A percentile compares a stretch with the other conserved stretches of the same genome.
These are phyloP conservation scores for Odontarrhena argentea DNA, from an alignment of 345 rosid genomes.

Conservation along the genomic window DNA sequence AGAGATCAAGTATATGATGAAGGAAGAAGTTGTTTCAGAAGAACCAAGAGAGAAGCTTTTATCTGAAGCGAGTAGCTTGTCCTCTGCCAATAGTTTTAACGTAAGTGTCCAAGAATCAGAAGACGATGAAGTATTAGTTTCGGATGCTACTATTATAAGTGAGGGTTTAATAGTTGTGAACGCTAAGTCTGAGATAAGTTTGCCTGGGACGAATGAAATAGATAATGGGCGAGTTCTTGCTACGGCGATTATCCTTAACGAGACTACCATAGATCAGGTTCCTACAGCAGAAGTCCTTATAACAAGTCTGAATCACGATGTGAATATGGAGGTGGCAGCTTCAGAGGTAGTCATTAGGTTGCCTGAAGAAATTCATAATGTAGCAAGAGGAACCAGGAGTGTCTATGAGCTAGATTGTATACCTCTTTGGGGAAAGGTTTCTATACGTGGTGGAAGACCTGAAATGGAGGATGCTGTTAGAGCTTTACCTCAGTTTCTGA, in stretches of 20 bases:
- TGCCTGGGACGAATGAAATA: slow-evolving; percentile 49
- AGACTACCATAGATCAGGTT: slow-evolving; percentile 57
- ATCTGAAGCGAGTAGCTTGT: slow-evolving; percentile 43
- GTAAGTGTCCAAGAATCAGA: slow-evolving; percentile 58
- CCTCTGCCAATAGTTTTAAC: slow-evolving; percentile 33
- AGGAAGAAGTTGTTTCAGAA: slow-evolving; percentile 33
- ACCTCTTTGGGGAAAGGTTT: slow-evolving; percentile 86
- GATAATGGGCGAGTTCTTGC: slow-evolving; percentile 59
- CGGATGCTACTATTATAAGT: slow-evolving; percentile 48
- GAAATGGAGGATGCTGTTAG: slow-evolving; percentile 94
- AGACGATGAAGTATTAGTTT: slow-evolving; percentile 48
- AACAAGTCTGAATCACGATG: slow-evolving; percentile 50
- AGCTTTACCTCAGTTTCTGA: slow-evolving; percentile 59
- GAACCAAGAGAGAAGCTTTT: slow-evolving; percentile 35
- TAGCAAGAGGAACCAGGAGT: slow-evolving; percentile 57
- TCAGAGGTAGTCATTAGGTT: slow-evolving; percentile 66
- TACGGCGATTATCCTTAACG: slow-evolving; percentile 65
- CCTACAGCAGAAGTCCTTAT: slow-evolving; percentile 66
- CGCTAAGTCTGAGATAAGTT: slow-evolving; percentile 54
- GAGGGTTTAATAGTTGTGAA: slow-evolving; percentile 63
- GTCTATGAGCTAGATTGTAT: slow-evolving; percentile 81
- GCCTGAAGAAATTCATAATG: slow-evolving; percentile 54
- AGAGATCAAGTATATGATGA: slow-evolving; percentile 38
- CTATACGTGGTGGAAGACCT: slow-evolving; percentile 73
- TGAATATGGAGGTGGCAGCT: slow-evolving; percentile 48